Evolutionary conservation across 2,329 filamentous ascomycete genomes (phyloP).

Genomic region (Cladophialophora immunda): DNA sequence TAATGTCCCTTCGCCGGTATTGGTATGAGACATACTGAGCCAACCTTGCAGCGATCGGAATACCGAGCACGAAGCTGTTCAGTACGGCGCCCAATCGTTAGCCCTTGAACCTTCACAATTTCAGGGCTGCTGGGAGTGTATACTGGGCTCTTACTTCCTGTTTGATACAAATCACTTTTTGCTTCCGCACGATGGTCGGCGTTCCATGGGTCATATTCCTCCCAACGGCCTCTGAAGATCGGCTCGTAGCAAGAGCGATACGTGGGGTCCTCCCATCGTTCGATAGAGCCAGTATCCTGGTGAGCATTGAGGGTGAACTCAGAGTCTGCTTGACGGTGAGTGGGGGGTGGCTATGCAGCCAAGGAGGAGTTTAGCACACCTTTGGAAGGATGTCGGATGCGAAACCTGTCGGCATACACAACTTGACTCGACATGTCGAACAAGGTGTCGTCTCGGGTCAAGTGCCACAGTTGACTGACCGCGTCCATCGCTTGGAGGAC

Average conservation of each 20-base stretch:
- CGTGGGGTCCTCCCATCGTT: conserved; percentile 39
- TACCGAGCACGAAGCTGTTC: conserved; percentile 26
- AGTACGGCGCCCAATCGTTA: background rate
- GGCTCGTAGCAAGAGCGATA: conserved; percentile 34
- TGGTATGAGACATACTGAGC: conserved; percentile 37
- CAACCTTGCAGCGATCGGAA: conserved; percentile 38
- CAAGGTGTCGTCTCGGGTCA: conserved; percentile 1
- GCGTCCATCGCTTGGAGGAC: conserved; percentile 35
- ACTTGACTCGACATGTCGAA: conserved; percentile 39
- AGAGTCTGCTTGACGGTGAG: conserved; percentile 11
- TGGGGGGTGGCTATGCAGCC: background rate
- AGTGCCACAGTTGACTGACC: conserved; percentile 22
- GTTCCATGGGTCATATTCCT: conserved; percentile 39
- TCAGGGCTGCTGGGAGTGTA: conserved; percentile 3
- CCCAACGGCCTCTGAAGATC: conserved; percentile 40
- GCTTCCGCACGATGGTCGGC: conserved; percentile 39
- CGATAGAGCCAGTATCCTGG: conserved; percentile 39
- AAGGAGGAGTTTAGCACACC: conserved; percentile 4
- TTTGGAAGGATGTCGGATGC: conserved; percentile 41
- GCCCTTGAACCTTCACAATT: background rate
- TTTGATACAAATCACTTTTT: conserved; percentile 40
- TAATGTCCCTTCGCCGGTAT: conserved; percentile 38
- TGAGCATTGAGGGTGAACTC: conserved; percentile 37
- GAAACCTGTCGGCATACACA: conserved; percentile 43
- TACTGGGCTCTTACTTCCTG: conserved; percentile 24